These are phyloP conservation scores for Prasinococcaceae sp. DNA, from an alignment of 139 green algal genomes.

Conservation along the genomic window DNA sequence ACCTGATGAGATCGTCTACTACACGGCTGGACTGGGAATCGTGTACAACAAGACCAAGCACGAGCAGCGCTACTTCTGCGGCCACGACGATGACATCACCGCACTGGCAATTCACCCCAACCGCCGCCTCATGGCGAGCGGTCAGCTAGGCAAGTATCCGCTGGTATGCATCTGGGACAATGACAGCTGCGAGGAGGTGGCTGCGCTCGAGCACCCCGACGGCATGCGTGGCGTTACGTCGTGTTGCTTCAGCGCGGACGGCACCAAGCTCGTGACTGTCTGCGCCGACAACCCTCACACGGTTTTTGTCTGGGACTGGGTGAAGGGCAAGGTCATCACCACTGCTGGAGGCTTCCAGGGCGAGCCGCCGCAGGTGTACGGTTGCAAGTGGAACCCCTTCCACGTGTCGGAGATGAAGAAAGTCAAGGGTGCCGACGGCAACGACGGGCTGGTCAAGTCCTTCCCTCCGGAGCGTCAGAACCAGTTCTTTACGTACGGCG, in stretches of 20 bases:
- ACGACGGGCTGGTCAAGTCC: background rate
- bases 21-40: conserved; percentile 24
- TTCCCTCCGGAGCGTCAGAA: background rate
- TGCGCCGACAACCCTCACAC: conserved; percentile 14
- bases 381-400: background rate
- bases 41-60: conserved; percentile 35
- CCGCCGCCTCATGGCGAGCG: background rate
- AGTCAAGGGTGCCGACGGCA: background rate
- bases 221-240: conserved; percentile 2
- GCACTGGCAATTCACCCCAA: conserved; percentile 26
- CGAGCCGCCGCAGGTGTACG: conserved; percentile 18
- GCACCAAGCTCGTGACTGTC: background rate
- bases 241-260: background rate
- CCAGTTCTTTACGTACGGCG: conserved; percentile 44
- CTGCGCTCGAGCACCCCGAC: background rate
- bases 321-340: background rate
- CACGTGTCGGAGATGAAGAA: background rate
- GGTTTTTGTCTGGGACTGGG: conserved; percentile 11
- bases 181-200: background rate
- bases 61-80: conserved; percentile 45
- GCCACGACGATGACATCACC: conserved; percentile 44
- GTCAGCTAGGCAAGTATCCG: conserved; percentile 3
- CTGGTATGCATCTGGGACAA: conserved; percentile 11
- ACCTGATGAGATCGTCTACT: conserved; percentile 1
- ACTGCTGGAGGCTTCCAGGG: background rate